Evolutionary conservation across 208 protist genomes (phyloP).

Genomic region (Leishmania braziliensis): DNA sequence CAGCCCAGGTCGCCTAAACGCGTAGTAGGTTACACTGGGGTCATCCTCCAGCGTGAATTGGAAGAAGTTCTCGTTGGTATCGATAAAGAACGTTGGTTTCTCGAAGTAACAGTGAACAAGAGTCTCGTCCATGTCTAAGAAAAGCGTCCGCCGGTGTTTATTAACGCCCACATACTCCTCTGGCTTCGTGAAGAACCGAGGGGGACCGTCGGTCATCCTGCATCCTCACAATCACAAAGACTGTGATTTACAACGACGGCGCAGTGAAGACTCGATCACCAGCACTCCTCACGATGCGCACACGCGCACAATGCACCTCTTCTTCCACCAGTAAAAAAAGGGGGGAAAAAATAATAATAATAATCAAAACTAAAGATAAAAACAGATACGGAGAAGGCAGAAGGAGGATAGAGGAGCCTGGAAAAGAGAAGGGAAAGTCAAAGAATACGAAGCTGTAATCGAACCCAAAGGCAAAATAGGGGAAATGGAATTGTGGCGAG

Average conservation of each 20-base stretch:
- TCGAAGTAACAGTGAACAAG: conserved; percentile 59
- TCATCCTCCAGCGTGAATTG: conserved; percentile 31
- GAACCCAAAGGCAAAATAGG: neutral
- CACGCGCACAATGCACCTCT: neutral
- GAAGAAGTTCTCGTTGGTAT: conserved; percentile 21
- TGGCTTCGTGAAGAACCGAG: conserved; percentile 35
- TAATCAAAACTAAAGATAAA: neutral
- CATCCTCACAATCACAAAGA: conserved; percentile 10
- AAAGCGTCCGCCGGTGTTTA: conserved; percentile 35
- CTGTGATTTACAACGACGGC: neutral
- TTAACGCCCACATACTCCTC: conserved; percentile 32
- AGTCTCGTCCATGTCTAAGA: conserved; percentile 78
- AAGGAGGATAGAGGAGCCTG: neutral
- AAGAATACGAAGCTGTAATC: conserved; percentile 4
- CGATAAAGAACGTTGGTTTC: conserved; percentile 37
- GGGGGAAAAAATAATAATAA: conserved; percentile 6
- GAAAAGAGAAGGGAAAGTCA: neutral
- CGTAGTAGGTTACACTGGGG: conserved; percentile 40
- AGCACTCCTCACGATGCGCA: neutral
- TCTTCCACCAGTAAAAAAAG: neutral
- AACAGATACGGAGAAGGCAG: neutral
- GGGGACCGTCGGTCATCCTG: conserved; percentile 23
- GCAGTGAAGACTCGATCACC: neutral
- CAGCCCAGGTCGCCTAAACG: conserved; percentile 56
- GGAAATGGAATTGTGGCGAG: neutral